Percentiles rank a stretch among this genome's conserved stretches.
phyloP scores from a whole-genome alignment of 2,329 filamentous ascomycete genomes.

The Falciphora oryzae region DNA sequence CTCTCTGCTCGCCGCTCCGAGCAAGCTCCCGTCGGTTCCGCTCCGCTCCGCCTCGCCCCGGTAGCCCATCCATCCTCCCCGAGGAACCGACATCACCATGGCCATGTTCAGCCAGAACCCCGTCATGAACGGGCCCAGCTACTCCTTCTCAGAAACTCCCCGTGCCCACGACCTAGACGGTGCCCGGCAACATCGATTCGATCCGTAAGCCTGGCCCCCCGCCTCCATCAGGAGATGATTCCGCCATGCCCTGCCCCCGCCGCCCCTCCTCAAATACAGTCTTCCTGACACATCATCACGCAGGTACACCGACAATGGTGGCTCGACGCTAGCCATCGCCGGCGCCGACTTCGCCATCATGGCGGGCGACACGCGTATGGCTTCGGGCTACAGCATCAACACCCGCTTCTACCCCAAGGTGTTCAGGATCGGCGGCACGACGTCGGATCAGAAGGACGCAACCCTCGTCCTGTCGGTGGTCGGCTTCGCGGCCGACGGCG shows the following conservation, averaged over 20 bases:
- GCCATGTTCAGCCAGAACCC: conserved; percentile 68
- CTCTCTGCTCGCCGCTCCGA: not conserved
- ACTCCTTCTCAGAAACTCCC: conserved; percentile 60
- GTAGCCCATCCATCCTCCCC: not conserved
- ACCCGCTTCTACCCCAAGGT: conserved; percentile 92
- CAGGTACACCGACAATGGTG: conserved; percentile 97
- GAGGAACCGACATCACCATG: conserved; percentile 37
- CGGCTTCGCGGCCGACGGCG: conserved; percentile 91
- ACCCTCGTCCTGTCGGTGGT: conserved; percentile 89
- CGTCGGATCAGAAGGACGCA: conserved; percentile 75
- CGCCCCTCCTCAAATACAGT: not conserved
- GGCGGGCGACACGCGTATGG: conserved; percentile 93
- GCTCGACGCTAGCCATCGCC: conserved; percentile 90
- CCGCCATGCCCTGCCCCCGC: not conserved
- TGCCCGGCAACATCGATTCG: conserved; percentile 73
- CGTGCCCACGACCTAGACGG: conserved; percentile 46
- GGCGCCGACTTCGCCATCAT: conserved; percentile 94
- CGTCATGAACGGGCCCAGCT: conserved; percentile 62
- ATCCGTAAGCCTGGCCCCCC: conserved; percentile 67
- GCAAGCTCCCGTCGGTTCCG: not conserved
- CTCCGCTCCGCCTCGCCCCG: not conserved
- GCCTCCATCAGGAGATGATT: no score
- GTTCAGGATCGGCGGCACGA: conserved; percentile 92
- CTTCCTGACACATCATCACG: conserved; percentile 2
- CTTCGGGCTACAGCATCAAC: conserved; percentile 98